Conservation (phyloP, 2,329 filamentous ascomycete species). For the Hymenoscyphus occultus region DNA sequence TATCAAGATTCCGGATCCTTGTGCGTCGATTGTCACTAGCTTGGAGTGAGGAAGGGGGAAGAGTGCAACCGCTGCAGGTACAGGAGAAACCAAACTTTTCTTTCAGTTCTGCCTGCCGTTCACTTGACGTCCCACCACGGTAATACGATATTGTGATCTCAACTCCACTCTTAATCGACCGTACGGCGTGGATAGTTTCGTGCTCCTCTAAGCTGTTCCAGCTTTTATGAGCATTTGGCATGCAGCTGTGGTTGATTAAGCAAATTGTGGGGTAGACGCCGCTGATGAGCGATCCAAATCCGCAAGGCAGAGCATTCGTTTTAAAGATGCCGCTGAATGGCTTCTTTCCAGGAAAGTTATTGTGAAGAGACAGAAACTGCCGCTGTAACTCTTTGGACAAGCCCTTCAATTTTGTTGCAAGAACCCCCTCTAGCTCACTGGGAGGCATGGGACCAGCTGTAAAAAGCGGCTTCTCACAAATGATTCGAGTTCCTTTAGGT, state of each 20-base stretch:
- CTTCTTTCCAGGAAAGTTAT: slow-evolving; percentile 28
- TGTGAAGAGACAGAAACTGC: slow-evolving; percentile 31
- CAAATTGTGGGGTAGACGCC: slow-evolving; percentile 25
- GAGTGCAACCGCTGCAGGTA: slow-evolving; percentile 30
- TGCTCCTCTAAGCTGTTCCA: slow-evolving; percentile 18
- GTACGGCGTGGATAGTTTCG: slow-evolving; percentile 26
- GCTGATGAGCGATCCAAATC: slow-evolving; percentile 24
- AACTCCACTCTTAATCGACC: slow-evolving; percentile 22
- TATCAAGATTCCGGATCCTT: slow-evolving; percentile 35
- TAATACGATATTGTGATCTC: slow-evolving; percentile 27
- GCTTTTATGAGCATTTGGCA: slow-evolving; percentile 25
- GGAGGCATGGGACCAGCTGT: slow-evolving; percentile 20
- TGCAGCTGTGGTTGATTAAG: slow-evolving; percentile 27
- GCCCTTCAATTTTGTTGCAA: slow-evolving; percentile 16
- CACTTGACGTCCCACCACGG: slow-evolving; percentile 9
- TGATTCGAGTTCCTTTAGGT: slow-evolving; percentile 39
- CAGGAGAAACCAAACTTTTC: slow-evolving; percentile 38
- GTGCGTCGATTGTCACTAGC: slow-evolving; percentile 34
- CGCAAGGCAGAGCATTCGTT: slow-evolving; percentile 33
- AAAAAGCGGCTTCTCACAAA: slow-evolving; percentile 41
- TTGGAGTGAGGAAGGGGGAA: slow-evolving; percentile 25
- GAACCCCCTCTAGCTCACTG: slow-evolving; percentile 11
- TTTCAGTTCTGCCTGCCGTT: slow-evolving; percentile 26
- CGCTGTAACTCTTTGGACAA: slow-evolving; percentile 15
- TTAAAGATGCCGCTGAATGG: slow-evolving; percentile 30